Conservation (phyloP, 2,329 filamentous ascomycete genomes). For the Nemania sp. region DNA sequence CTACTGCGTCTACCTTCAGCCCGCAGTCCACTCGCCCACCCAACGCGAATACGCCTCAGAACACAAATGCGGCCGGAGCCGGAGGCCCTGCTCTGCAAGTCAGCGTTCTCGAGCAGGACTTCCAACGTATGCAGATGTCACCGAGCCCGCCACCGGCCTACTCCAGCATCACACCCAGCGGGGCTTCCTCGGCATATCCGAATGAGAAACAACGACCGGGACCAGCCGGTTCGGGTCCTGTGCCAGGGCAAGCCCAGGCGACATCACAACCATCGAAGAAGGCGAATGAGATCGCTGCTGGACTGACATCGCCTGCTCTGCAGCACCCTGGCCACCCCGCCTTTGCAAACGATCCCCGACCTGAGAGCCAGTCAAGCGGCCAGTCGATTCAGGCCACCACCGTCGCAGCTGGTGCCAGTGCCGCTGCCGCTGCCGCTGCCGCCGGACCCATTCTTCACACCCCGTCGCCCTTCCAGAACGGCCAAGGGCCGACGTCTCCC, state of each 20-base stretch:
- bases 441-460: constrained; percentile 41
- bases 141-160: constrained; percentile 95
- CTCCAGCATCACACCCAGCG: constrained; percentile 69
- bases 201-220: constrained; percentile 73
- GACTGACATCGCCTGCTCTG: constrained; percentile 52
- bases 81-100: constrained; percentile 53
- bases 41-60: constrained; percentile 37
- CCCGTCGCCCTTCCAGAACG: constrained; percentile 49
- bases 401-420: background rate
- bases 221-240: constrained; percentile 35
- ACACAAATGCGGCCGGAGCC: constrained; percentile 33
- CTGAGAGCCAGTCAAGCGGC: constrained; percentile 50
- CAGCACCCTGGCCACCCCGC: constrained; percentile 78
- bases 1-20: constrained; percentile 52
- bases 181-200: constrained; percentile 65
- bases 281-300: constrained; percentile 37
- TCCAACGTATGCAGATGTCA: constrained; percentile 77
- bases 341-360: constrained; percentile 81
- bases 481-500: constrained; percentile 72
- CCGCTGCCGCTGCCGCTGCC: background rate
- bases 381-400: constrained; percentile 47
- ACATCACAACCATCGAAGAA: constrained; percentile 42
- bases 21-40: constrained; percentile 46
- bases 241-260: constrained; percentile 37
- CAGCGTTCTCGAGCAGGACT: constrained; percentile 82